Percentiles rank a stretch among this genome's conserved stretches.
phyloP scores from a whole-genome alignment of 768 basidiomycete genomes.

The Xerocomellus dryophilus region DNA sequence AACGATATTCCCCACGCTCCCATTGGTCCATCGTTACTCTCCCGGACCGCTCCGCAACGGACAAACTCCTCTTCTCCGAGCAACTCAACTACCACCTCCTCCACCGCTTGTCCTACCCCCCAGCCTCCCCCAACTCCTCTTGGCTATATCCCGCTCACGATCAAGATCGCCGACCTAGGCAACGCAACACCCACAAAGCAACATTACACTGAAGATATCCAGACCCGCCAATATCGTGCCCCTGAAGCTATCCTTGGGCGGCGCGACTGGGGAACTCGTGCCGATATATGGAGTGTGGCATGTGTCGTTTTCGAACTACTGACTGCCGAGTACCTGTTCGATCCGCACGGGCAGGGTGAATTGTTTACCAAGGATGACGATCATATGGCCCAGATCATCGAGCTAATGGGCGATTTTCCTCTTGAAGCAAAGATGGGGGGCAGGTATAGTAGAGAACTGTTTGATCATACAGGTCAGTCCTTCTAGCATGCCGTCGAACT shows the following conservation, averaged over 20 bases:
- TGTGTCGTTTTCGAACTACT: slow-evolving; percentile 90
- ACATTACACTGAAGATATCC: slow-evolving; percentile 93
- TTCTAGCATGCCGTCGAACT: neutral
- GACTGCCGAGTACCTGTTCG: slow-evolving; percentile 90
- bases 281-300: slow-evolving; percentile 89
- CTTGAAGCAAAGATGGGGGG: slow-evolving; percentile 77
- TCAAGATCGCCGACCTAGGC: slow-evolving; percentile 94
- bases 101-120: slow-evolving; percentile 21
- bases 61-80: slow-evolving; percentile 20
- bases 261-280: slow-evolving; percentile 80
- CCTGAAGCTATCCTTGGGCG: slow-evolving; percentile 93
- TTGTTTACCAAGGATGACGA: slow-evolving; percentile 92
- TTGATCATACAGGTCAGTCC: slow-evolving; percentile 63
- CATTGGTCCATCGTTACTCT: slow-evolving; percentile 52
- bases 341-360: slow-evolving; percentile 78
- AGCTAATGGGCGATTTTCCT: slow-evolving; percentile 79
- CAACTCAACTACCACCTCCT: slow-evolving; percentile 17
- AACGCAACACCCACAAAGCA: slow-evolving; percentile 90
- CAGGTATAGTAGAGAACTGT: slow-evolving; percentile 80
- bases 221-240: slow-evolving; percentile 92
- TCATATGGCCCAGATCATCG: slow-evolving; percentile 93
- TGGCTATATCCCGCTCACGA: slow-evolving; percentile 51
- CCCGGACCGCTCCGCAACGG: slow-evolving; percentile 55
- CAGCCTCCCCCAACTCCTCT: slow-evolving; percentile 23
- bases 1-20: slow-evolving; percentile 26